Conservation (phyloP, 805 yeast genomes). For the Candida gorgasii region DNA sequence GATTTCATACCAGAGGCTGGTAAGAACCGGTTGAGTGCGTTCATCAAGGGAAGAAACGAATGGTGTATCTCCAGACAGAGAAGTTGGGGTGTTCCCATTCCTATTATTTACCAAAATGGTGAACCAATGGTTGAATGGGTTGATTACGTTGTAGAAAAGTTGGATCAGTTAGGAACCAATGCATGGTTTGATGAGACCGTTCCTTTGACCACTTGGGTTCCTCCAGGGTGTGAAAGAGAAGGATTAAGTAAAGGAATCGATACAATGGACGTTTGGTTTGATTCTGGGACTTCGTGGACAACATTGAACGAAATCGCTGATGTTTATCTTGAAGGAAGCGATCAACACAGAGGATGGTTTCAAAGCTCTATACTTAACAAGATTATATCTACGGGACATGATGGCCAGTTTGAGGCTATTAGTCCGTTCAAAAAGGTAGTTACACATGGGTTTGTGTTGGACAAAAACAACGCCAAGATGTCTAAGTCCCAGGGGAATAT, state of each 20-base stretch:
- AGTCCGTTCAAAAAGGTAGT: constrained; percentile 73
- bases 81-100: constrained; percentile 97
- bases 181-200: constrained; percentile 69
- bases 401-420: constrained; percentile 28
- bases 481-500: constrained; percentile 90
- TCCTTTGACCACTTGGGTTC: constrained; percentile 72
- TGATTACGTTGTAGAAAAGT: constrained; percentile 52
- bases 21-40: constrained; percentile 65
- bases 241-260: constrained; percentile 69
- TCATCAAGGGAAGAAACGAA: constrained; percentile 76
- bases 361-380: constrained; percentile 88
- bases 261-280: constrained; percentile 99
- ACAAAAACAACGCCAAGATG: constrained; percentile 86
- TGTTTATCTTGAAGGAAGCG: constrained; percentile 94
- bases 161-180: constrained; percentile 65
- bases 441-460: constrained; percentile 93
- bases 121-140: constrained; percentile 64
- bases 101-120: constrained; percentile 63
- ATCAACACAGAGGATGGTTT: constrained; percentile 99
- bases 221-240: constrained; percentile 30
- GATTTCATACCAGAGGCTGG: constrained; percentile 77
- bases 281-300: constrained; percentile 92
- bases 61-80: constrained; percentile 99
- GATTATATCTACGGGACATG: constrained; percentile 54
- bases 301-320: constrained; percentile 60